Evolutionary conservation across 306 rosid species (phyloP), one percentile per base, ranked within the genome.

Genomic region (Crotalaria pallida): DNA sequence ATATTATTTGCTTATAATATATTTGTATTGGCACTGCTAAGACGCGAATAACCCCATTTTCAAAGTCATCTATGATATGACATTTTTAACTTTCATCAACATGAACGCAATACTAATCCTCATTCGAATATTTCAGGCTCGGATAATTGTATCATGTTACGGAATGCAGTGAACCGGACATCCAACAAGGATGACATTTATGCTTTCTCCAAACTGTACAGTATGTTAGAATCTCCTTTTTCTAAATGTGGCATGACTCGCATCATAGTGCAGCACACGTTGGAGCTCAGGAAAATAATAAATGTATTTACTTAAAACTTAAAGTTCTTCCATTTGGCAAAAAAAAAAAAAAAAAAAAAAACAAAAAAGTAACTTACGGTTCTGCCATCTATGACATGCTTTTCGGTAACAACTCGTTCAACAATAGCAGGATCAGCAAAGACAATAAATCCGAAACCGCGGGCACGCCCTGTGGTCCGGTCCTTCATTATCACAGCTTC

Each of bases 401-500:
- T 84, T 41, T 77, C 88, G 76, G 73, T 45, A 59, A 84, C 88
- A 77, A 84, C 88, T 31, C 59, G 66, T 57, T 84, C 85, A 55
- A 84, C 88, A 51, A 80, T 71, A 73, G 76, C 43, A 77, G 84
- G 83, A 64, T 84, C 88, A 58, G 83, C 78, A 65, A 80, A 84
- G 65, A 84, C 83, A 77, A 84, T 60, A 59, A 84, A 84, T 38
- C 88, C 88, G 15, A 84, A 84, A 38, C 88, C 88, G 27, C 88
- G 88, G 21, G 88, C 87, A 19, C 88, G 84, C 49, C 88, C 88
- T 0, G 88, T 84, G 38, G 68, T 78, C 60, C 88, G 82, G 77
- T 84, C 88, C 81, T 84, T 84, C 88, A 84, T 84, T 22, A 84
- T 84, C 57, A 84, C 83, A 47, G 88, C 85, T 47, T 84, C 88